These are phyloP conservation scores for Quercus glauca DNA, from an alignment of 306 rosid species.

Conservation along the genomic window DNA sequence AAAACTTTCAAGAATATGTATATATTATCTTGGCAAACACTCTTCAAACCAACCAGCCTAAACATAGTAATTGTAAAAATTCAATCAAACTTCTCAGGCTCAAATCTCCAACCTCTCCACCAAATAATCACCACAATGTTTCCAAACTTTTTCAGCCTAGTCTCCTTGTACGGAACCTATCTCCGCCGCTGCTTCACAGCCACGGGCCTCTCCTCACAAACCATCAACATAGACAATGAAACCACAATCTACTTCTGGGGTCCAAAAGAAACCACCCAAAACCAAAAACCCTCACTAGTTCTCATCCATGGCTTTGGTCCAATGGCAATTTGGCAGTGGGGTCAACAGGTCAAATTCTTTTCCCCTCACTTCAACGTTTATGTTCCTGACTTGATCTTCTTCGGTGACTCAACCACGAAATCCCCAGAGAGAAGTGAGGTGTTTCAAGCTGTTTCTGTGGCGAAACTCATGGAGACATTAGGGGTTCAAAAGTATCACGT, in stretches of 20 bases:
- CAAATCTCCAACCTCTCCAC: neutral
- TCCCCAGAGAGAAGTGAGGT: conserved; percentile 51
- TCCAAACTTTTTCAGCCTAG: conserved; percentile 58
- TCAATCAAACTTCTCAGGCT: neutral
- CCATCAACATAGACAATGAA: conserved; percentile 39
- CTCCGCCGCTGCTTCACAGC: conserved; percentile 69
- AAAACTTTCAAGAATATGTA: too few species aligned
- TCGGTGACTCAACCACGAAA: conserved; percentile 65
- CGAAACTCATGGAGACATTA: conserved; percentile 49
- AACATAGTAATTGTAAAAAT: too few species aligned
- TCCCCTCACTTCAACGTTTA: conserved; percentile 55
- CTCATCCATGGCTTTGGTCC: conserved; percentile 93
- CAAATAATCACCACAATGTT: conserved; percentile 35
- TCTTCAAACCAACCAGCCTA: too few species aligned
- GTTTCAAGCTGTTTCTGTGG: conserved; percentile 69
- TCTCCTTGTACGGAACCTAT: conserved; percentile 43
- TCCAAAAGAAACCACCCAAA: conserved; percentile 27
- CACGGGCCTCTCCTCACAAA: conserved; percentile 57
- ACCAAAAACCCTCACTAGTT: conserved; percentile 40
- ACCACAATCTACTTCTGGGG: conserved; percentile 76
- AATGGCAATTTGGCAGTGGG: conserved; percentile 81
- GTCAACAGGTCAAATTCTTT: conserved; percentile 66
- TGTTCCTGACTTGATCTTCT: conserved; percentile 81
- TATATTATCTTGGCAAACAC: too few species aligned
- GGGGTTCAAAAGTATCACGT: conserved; percentile 45